phyloP scores from a whole-genome alignment of 768 basidiomycete species.

The Agrocybe pediades region DNA sequence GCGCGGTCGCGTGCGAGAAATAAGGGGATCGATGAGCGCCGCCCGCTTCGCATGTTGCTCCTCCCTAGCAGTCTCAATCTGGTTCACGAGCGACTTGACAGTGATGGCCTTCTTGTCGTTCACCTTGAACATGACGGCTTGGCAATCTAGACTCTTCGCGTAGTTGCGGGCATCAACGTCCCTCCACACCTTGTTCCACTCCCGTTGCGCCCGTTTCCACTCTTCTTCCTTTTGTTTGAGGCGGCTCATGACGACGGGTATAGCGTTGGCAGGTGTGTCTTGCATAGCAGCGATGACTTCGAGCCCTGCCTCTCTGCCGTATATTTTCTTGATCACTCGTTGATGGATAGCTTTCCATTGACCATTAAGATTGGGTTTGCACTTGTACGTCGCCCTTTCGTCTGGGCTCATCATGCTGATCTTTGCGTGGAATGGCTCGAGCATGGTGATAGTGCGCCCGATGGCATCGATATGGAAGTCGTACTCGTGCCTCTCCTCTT shows the following conservation, averaged over 20 bases:
- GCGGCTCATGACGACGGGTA: conserved; percentile 86
- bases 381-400: conserved; percentile 78
- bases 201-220: conserved; percentile 95
- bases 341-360: conserved; percentile 89
- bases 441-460: conserved; percentile 82
- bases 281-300: conserved; percentile 89
- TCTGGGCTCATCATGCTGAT: conserved; percentile 77
- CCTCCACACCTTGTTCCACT: conserved; percentile 99
- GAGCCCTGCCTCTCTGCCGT: conserved; percentile 81
- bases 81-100: conserved; percentile 74
- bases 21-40: conserved; percentile 54
- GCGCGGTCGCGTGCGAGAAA: conserved; percentile 62
- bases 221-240: conserved; percentile 97
- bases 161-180: conserved; percentile 96
- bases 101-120: conserved; percentile 86
- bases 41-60: conserved; percentile 80
- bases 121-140: conserved; percentile 87
- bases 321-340: conserved; percentile 95
- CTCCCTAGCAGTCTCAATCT: conserved; percentile 84
- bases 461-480: conserved; percentile 99
- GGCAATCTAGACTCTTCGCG: conserved; percentile 91
- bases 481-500: conserved; percentile 98
- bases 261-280: conserved; percentile 84
- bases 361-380: conserved; percentile 88
- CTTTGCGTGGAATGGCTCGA: conserved; percentile 91